Evolutionary conservation across 2,329 filamentous ascomycete species (phyloP), one percentile per base, ranked within the genome.

Genomic region (Beauveria caledonica): DNA sequence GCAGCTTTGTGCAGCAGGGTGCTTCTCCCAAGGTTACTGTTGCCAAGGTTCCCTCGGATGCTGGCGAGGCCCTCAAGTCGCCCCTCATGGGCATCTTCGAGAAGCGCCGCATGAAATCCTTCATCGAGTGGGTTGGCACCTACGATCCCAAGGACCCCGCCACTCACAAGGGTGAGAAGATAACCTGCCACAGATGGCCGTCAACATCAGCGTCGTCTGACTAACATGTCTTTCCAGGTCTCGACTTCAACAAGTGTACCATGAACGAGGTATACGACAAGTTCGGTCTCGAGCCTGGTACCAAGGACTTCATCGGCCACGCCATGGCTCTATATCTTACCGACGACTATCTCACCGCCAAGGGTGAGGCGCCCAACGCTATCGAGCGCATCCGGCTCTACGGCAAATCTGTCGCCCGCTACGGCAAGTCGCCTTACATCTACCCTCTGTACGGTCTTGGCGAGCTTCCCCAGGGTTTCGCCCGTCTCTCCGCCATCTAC

Each of bases 241-340:
- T 97, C 66, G 86, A 94, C 75, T 80, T 99, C 64, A 80, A 81
- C 70, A 82, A 77, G 63, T 87, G 83, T 78, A 93, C 90, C 62
- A 96, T 97, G 92, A 95, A 91, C 82, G 93, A 97, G n/a, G 89
- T 99, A 42, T 99, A 95, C 72, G 92, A 97, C 79, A 97, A 97
- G 76, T 99, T 96, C 68, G 89, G 92, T 62, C 88, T 99, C 63
- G 94, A 99, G 78, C 72, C 87, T 23, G 82, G 85, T 62, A 99
- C 94, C 67, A 87, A 90, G 69, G 94, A 99, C 77, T 99, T 99
- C 73, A 89, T 97, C 69, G 94, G 94, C 65, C 94, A 99, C 77
- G 91, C 93, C 69, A 99, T 99, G 94, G 94, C 94, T 62, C 86
- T 99, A 54, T 97, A 92, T 79, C 86, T 89, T 60, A 92, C 89